Evolutionary conservation across 2,329 filamentous ascomycete species (phyloP), one percentile per base, ranked within the genome.

Genomic region (Chrysoporthe puriensis): DNA sequence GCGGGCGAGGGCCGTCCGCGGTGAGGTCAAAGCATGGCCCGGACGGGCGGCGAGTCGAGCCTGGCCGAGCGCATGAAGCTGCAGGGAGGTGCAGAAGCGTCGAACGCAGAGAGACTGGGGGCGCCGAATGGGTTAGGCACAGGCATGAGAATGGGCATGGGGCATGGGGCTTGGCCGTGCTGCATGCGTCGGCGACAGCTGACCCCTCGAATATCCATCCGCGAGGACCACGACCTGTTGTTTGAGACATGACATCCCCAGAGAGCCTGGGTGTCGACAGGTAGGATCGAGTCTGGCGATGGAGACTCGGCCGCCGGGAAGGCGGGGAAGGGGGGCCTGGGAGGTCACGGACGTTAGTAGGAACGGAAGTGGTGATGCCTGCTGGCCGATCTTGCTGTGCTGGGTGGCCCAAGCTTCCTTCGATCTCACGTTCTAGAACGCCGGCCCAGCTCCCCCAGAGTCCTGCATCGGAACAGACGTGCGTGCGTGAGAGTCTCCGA

Each of bases 391-490:
- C 32, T 40, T 36, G 26, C 26, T 8, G 18, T 13, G 16, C 34
- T 40, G 34, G 36, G n/a, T 36, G 43, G 59, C 59, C 59, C 59
- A 61, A 61, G 59, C 59, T 61, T 40, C 59, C 43, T 61, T 61
- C 59, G 21, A 61, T 46, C 21, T 32, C 43, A 18, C 18, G 43
- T 61, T 61, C 59, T 61, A 61, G 59, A 61, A 61, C 14, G n/a
- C 16, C 57, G 26, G 5, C 50, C 21, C 50, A 32, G 16, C 50
- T 14, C 16, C n/a, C 44, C n/a, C 18, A 18, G 16, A 21, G 5
- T 7, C 7, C 44, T n/a, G 16, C 8, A 48, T 32, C 13, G 21
- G 21, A 32, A 0, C 50, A 54, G 16, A 34, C 9, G 5, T 13
- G 13, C 6, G 26, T 14, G 50, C 9, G 11, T n/a, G 11, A 32